A percentile compares a stretch with the other conserved stretches of the same genome.
Conservation (phyloP, 2,329 filamentous ascomycete species). For the Arthrinium phaeospermum region DNA sequence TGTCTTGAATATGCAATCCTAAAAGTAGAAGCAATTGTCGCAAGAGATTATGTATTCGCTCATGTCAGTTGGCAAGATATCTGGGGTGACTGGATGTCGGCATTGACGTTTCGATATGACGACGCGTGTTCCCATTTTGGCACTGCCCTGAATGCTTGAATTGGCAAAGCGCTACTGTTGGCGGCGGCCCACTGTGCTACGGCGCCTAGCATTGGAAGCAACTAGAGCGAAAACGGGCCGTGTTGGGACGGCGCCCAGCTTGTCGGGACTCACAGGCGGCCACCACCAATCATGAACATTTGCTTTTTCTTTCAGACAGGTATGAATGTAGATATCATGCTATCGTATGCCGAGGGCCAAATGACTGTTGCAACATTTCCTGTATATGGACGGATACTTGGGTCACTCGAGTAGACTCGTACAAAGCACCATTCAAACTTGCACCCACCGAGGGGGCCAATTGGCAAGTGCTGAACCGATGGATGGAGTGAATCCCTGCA, state of each 20-base stretch:
- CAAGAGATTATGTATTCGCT: neutral
- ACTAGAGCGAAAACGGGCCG: neutral
- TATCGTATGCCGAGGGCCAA: no score
- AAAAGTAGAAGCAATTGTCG: neutral
- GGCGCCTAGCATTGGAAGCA: neutral
- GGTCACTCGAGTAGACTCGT: no score
- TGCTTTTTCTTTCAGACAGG: neutral
- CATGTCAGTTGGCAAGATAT: neutral
- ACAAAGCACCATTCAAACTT: no score
- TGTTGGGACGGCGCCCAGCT: neutral
- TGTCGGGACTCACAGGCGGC: neutral
- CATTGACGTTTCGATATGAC: neutral
- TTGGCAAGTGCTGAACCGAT: no score
- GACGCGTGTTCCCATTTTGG: neutral
- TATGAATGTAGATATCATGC: no score
- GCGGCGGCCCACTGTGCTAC: neutral
- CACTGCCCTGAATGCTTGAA: neutral
- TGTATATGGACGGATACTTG: no score
- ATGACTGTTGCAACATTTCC: no score
- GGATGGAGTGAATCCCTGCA: no score
- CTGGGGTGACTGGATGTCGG: neutral
- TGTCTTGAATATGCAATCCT: no score
- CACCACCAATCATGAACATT: neutral
- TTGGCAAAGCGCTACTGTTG: neutral
- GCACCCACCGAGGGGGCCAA: no score